Percentiles rank a stretch among this genome's conserved stretches.
phyloP scores from a whole-genome alignment of 2,329 filamentous ascomycete genomes.

The Xylaria sp. region DNA sequence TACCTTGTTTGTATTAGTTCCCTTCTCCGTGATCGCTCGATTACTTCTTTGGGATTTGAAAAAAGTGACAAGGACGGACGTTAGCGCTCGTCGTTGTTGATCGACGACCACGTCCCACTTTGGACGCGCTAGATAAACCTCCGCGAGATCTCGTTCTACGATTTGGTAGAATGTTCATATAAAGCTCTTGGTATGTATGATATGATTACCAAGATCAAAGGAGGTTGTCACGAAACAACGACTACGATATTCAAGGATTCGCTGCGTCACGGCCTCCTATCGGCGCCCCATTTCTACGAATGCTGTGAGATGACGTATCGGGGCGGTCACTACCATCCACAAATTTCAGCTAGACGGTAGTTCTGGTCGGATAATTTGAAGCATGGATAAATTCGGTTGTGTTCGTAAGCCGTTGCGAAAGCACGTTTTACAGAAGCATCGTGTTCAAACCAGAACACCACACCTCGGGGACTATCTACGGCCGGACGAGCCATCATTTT shows the following conservation, averaged over 20 bases:
- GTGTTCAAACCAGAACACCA: not conserved
- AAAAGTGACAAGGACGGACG: not conserved
- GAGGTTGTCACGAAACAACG: not conserved
- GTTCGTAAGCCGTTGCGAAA: not conserved
- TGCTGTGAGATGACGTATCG: constrained; percentile 34
- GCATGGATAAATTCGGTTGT: not conserved
- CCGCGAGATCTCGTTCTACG: not conserved
- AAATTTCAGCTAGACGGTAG: not conserved
- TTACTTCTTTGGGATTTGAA: not conserved
- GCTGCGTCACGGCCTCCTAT: not conserved
- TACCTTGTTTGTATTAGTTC: constrained; percentile 15
- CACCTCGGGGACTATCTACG: not conserved
- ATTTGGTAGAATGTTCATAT: not conserved
- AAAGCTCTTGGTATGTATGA: not conserved
- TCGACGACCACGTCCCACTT: not conserved
- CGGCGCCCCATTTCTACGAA: not conserved
- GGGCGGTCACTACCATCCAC: not conserved
- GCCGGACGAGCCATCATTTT: not conserved
- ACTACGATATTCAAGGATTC: not conserved
- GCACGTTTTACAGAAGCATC: not conserved
- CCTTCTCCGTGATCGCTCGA: not conserved
- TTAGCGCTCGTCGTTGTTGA: not conserved
- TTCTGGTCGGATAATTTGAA: not conserved
- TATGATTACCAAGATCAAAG: not conserved
- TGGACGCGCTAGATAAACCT: not conserved